Conservation (phyloP, 1,284 basidiomycete genomes). For the Xanthoconium separans region DNA sequence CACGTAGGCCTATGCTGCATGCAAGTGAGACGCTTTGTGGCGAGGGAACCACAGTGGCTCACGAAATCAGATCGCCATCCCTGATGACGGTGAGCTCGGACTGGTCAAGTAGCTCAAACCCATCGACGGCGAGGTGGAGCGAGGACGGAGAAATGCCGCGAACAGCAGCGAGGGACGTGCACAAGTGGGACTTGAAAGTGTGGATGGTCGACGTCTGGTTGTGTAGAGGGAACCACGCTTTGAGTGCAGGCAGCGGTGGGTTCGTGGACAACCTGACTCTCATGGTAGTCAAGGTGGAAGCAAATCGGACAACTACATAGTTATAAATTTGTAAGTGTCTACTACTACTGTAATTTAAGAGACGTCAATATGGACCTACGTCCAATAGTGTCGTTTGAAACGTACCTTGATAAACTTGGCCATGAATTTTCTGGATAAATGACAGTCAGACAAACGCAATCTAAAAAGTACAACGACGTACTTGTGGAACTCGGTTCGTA, state of each 20-base stretch:
- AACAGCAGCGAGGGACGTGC: constrained; percentile 13
- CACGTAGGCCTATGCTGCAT: constrained; percentile 11
- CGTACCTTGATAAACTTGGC: constrained; percentile 30
- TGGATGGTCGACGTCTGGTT: constrained; percentile 4
- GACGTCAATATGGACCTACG: neutral
- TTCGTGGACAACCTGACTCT: constrained; percentile 40
- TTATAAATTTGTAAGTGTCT: no score
- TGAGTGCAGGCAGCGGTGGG: constrained; percentile 39
- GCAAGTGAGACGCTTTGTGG: neutral
- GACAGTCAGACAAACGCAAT: constrained; percentile 6
- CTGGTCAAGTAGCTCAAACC: constrained; percentile 43
- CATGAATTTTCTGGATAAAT: constrained; percentile 25
- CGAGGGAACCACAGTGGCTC: neutral
- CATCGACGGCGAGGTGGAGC: constrained; percentile 39
- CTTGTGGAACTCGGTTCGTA: constrained; percentile 92
- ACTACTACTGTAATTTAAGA: neutral
- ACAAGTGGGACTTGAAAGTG: constrained; percentile 22
- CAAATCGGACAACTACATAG: no score
- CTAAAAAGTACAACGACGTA: constrained; percentile 37
- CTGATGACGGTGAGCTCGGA: constrained; percentile 39
- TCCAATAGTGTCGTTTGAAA: neutral
- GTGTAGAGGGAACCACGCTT: constrained; percentile 40
- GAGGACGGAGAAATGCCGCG: neutral
- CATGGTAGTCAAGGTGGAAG: constrained; percentile 21
- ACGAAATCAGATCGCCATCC: constrained; percentile 43